These are phyloP conservation scores for Panicum virgatum DNA, from an alignment of 202 grass and related monocot genomes.

Conservation along the genomic window DNA sequence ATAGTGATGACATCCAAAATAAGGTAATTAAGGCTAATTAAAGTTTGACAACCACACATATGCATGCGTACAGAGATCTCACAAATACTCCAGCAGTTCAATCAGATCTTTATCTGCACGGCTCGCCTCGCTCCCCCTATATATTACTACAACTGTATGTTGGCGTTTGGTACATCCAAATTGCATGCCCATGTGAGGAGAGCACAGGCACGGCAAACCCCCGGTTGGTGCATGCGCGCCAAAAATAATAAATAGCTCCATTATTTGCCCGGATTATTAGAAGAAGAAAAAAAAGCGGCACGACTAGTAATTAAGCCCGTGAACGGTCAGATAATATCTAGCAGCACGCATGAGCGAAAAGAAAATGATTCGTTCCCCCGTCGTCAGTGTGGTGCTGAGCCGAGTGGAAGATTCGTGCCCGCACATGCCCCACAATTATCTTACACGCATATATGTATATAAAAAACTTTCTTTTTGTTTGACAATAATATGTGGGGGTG, in stretches of 20 bases:
- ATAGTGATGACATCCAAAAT: neutral
- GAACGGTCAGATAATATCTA: neutral
- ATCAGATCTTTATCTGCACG: neutral
- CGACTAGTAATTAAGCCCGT: neutral
- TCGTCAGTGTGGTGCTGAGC: neutral
- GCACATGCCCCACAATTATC: neutral
- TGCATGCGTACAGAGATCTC: neutral
- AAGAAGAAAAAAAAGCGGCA: neutral
- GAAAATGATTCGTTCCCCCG: no score
- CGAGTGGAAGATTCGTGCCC: neutral
- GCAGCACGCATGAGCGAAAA: neutral
- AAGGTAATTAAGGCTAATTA: neutral
- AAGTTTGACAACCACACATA: neutral
- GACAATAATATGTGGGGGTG: neutral
- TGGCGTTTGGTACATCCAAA: neutral
- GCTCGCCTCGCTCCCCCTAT: neutral
- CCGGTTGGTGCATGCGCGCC: neutral
- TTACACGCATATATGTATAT: no score
- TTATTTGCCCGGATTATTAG: slow-evolving; percentile 24
- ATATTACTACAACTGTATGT: no score
- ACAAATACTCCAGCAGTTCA: neutral
- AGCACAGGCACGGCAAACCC: no score
- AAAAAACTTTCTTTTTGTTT: neutral
- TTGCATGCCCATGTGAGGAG: slow-evolving; percentile 17
- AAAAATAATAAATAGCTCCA: neutral